A percentile compares a stretch with the other conserved stretches of the same genome.
Conservation (phyloP, 352 stramenopile genomes). For the Phytopythium ostracodes region DNA sequence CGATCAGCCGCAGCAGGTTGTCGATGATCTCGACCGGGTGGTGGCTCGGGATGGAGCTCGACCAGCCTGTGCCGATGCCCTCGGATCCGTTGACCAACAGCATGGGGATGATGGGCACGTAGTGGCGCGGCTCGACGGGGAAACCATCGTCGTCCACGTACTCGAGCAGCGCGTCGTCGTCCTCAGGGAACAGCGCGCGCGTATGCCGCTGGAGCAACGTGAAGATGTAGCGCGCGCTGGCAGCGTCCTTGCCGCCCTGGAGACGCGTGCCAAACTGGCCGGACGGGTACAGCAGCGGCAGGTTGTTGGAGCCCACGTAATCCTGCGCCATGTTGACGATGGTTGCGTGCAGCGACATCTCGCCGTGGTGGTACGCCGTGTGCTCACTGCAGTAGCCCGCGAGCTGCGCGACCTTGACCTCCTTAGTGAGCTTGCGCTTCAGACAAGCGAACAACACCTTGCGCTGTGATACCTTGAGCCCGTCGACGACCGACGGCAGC, state of each 20-base stretch:
- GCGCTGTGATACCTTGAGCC: constrained; percentile 97
- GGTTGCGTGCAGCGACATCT: constrained; percentile 96
- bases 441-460: constrained; percentile 98
- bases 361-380: constrained; percentile 99
- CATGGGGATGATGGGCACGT: constrained; percentile 96
- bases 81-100: constrained; percentile 98
- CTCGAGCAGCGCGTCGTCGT: constrained; percentile 96
- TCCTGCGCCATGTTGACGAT: constrained; percentile 99
- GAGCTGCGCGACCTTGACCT: constrained; percentile 99
- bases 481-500: constrained; percentile 95
- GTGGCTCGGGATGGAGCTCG: constrained; percentile 94
- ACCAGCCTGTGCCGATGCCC: constrained; percentile 99
- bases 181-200: constrained; percentile 95
- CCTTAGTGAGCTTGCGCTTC: constrained; percentile 97
- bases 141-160: constrained; percentile 98
- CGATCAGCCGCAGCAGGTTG: constrained; percentile 88
- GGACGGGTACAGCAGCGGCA: constrained; percentile 95
- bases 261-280: constrained; percentile 99
- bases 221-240: constrained; percentile 99
- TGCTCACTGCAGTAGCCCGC: constrained; percentile 97
- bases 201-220: constrained; percentile 96
- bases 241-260: constrained; percentile 98
- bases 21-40: constrained; percentile 95
- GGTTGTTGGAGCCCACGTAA: constrained; percentile 98
- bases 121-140: constrained; percentile 96